Evolutionary conservation across 31 red algal genomes (phyloP), one percentile per base, ranked within the genome.

Genomic region (Endocladia muricata): DNA sequence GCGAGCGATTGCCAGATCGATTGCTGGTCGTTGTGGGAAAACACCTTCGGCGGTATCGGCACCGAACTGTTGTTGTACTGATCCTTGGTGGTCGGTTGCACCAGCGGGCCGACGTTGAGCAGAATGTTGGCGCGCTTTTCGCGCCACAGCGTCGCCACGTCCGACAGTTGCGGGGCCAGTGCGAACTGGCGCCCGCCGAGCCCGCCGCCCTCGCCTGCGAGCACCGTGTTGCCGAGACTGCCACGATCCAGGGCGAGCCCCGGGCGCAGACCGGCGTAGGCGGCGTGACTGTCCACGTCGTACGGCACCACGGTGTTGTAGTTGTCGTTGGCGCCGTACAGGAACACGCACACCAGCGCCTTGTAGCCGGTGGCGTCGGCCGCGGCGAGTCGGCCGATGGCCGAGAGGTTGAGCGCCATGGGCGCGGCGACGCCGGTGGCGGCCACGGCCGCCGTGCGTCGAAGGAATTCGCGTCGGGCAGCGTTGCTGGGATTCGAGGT

Each of bases 31-130:
- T 17, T 30, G 26, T 64, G 60, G 11, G 60, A 64, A 25, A 64
- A 64, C 60, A 64, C 13, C 15, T 30, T 23, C 11, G 26, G 13
- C 13, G 60, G 60, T 28, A 64, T n/a, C n/a, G n/a, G n/a, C n/a
- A n/a, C n/a, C n/a, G n/a, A n/a, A n/a, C n/a, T n/a, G n/a, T n/a
- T n/a, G n/a, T n/a, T n/a, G n/a, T n/a, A n/a, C n/a, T n/a, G n/a
- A n/a, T n/a, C n/a, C n/a, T n/a, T n/a, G n/a, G n/a, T n/a, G n/a
- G 60, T 64, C 26, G 60, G 60, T 23, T 64, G 17, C 13, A 64
- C 25, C 11, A 64, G 13, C 11, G 60, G 15, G 13, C 60, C 60
- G 13, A 64, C 60, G 26, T 64, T 64, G 11, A 23, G 11, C 11
- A 64, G 11, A 28, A 64, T 25, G 11, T 11, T 13, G 13, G 26